Base-by-base conservation (phyloP, 441 rosid species). In the Raphanus hybrid region DNA sequence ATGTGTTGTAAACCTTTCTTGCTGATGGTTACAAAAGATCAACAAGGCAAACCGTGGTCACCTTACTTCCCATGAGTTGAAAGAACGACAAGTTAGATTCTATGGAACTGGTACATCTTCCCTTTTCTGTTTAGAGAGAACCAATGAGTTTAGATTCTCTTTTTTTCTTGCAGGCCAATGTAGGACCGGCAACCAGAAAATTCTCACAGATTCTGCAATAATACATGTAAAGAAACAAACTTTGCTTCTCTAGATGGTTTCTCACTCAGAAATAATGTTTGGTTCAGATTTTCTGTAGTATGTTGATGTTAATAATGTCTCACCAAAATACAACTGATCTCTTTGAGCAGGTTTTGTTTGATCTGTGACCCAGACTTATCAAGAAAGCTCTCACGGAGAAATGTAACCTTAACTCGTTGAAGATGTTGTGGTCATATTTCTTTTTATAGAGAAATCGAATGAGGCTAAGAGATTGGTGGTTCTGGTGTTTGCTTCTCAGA, bases 111-210 rank as follows among this genome's bases (percentile, higher is more conserved):
- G 4, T 29, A 29, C 34, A 29, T 29, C 34, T 29, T 29, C 34
- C 34, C 5, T 29, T 29, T 29, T 29, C 34, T 29, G 34, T 29
- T 29, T 29, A 3, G 5, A 29, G 34, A 29, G 34, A 29, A 29
- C 34, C 34, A 29, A 29, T 29, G 34, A 29, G 34, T 29, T 29
- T 7, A 39, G 45, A 11, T 8, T 39, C 2, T 39, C 9, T 39
- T 3, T 26, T 29, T 5, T 3, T 29, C 14, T 52, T 84, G 84
- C 85, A 93, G 94, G 94, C 91, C 10, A 93, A 89, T 93, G 97
- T 94, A 93, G 77, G 96, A 93, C 58, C 95, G 0, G 98, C 89
- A 79, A 74, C 89, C 71, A 93, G 62, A 74, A 74, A 54, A 74
- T 74, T 8, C 52, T 74, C 39, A 45, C 71, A 5, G 66, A 66